Evolutionary conservation across 2,329 filamentous ascomycete species (phyloP).

Genomic region (Chaetothyriales sp.): DNA sequence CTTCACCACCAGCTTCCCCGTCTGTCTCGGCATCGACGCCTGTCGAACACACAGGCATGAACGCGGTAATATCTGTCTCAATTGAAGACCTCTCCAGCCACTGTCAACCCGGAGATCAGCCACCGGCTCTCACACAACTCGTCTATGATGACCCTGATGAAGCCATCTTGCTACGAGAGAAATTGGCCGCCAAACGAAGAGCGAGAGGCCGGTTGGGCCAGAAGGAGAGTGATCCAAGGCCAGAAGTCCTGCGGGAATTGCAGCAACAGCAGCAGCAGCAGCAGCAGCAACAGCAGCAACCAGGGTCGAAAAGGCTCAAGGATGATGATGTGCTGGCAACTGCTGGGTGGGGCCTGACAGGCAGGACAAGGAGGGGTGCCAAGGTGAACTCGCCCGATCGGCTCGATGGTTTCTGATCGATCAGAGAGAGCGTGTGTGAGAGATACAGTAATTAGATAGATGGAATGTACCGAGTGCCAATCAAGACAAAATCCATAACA

Average conservation of each 20-base stretch:
- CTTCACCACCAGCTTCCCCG: slow-evolving; percentile 18
- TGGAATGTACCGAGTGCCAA: too few relatives aligned
- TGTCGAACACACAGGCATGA: slow-evolving; percentile 20
- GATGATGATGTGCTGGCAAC: slow-evolving; percentile 12
- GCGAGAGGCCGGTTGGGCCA: slow-evolving; percentile 24
- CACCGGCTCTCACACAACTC: slow-evolving; percentile 33
- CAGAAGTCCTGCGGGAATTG: not conserved
- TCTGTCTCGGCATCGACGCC: slow-evolving; percentile 19
- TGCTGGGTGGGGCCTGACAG: slow-evolving; percentile 12
- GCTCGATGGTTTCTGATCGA: not conserved
- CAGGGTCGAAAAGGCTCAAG: slow-evolving; percentile 8
- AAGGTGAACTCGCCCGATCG: not conserved
- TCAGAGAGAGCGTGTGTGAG: too few relatives aligned
- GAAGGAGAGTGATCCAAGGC: slow-evolving; percentile 23
- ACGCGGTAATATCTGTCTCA: slow-evolving; percentile 11
- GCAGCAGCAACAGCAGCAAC: slow-evolving; percentile 1
- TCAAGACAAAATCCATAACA: not conserved
- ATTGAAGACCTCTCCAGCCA: slow-evolving; percentile 7
- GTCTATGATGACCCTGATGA: slow-evolving; percentile 38
- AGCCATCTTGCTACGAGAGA: slow-evolving; percentile 42
- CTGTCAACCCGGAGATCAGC: slow-evolving; percentile 23
- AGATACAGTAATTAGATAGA: too few relatives aligned
- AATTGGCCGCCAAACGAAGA: slow-evolving; percentile 34
- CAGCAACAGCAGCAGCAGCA: not conserved
- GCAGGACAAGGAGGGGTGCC: slow-evolving; percentile 7